Evolutionary conservation across 2,329 filamentous ascomycete genomes (phyloP).

Genomic region (Colletotrichum lupini): DNA sequence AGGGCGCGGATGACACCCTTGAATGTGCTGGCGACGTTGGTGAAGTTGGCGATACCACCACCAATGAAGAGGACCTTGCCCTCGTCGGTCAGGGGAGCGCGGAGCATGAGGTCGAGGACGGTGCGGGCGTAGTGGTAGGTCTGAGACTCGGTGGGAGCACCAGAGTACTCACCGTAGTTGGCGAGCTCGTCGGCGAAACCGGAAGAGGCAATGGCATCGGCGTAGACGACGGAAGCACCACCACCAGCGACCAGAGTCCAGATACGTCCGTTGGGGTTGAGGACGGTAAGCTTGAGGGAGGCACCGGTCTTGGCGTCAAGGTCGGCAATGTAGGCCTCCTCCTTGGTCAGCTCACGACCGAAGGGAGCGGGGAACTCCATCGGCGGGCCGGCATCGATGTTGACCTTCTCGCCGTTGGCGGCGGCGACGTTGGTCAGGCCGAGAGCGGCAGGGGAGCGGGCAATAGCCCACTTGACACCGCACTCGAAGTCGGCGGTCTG

Average conservation of each 20-base stretch:
- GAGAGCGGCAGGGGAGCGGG: slow-evolving; percentile 88
- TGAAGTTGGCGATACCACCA: slow-evolving; percentile 99
- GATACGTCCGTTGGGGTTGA: slow-evolving; percentile 91
- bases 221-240: slow-evolving; percentile 99
- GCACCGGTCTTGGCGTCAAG: slow-evolving; percentile 99
- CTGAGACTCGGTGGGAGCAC: slow-evolving; percentile 97
- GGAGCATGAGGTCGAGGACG: slow-evolving; percentile 96
- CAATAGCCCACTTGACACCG: slow-evolving; percentile 98
- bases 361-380: slow-evolving; percentile 99
- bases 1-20: slow-evolving; percentile 99
- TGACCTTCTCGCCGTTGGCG: slow-evolving; percentile 79
- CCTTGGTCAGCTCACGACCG: slow-evolving; percentile 97
- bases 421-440: slow-evolving; percentile 78
- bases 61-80: slow-evolving; percentile 99
- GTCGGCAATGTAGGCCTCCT: slow-evolving; percentile 98
- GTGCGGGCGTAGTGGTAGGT: slow-evolving; percentile 99
- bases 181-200: slow-evolving; percentile 96
- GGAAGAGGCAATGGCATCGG: slow-evolving; percentile 95
- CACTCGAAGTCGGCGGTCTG: slow-evolving; percentile 99
- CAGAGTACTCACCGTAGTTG: slow-evolving; percentile 99
- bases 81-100: slow-evolving; percentile 83
- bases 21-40: slow-evolving; percentile 99
- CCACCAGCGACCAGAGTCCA: slow-evolving; percentile 99
- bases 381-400: slow-evolving; percentile 93
- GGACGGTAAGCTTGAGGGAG: slow-evolving; percentile 96